phyloP scores from a whole-genome alignment of 176 grass and related monocot species.

The Musa acuminata region DNA sequence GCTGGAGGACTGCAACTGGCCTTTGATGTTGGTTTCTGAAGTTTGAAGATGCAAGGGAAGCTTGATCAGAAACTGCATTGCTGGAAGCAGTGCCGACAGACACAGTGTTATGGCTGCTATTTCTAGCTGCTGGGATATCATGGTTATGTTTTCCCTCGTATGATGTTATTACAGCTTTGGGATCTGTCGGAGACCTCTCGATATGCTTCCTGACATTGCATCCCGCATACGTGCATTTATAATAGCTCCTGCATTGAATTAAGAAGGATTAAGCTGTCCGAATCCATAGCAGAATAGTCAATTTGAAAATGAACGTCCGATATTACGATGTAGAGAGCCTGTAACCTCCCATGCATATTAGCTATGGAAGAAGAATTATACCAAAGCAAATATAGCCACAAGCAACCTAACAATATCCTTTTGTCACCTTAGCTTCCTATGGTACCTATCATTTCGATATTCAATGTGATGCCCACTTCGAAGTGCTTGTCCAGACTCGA shows the following conservation, averaged over 20 bases:
- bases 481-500: background rate
- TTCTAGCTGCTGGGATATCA: slow-evolving; percentile 54
- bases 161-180: slow-evolving; percentile 69
- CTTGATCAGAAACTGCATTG: slow-evolving; percentile 19
- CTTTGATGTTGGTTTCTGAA: background rate
- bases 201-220: slow-evolving; percentile 87
- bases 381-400: background rate
- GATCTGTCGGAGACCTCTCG: slow-evolving; percentile 61
- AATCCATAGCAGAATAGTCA: background rate
- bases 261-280: background rate
- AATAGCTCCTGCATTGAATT: slow-evolving; percentile 65
- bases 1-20: slow-evolving; percentile 16
- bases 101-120: slow-evolving; percentile 38
- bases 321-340: background rate
- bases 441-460: too few relatives aligned
- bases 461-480: background rate
- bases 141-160: slow-evolving; percentile 91
- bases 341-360: too few relatives aligned
- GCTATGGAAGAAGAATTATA: too few relatives aligned
- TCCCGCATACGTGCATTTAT: slow-evolving; percentile 84
- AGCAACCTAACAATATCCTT: background rate
- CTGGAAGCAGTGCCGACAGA: slow-evolving; percentile 28
- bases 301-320: background rate
- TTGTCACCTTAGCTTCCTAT: background rate
- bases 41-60: slow-evolving; percentile 10